Percentiles rank a stretch among this genome's conserved stretches.
Conservation (phyloP, 2,329 filamentous ascomycete species). For the Fusarium poae region DNA sequence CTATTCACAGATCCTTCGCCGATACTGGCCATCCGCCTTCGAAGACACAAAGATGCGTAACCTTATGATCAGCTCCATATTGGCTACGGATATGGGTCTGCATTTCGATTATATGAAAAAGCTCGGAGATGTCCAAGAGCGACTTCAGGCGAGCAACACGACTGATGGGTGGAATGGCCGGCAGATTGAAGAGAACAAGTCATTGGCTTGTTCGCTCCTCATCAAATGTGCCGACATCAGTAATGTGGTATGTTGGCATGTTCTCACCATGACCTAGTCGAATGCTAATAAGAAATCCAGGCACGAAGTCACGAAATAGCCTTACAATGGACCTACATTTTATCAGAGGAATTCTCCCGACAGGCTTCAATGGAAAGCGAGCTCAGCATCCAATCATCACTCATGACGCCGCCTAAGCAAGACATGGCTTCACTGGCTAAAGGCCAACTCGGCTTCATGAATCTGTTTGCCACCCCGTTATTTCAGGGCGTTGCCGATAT, state of each 20-base stretch:
- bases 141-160: constrained; percentile 74
- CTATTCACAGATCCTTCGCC: constrained; percentile 93
- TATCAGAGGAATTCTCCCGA: constrained; percentile 95
- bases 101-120: constrained; percentile 98
- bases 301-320: constrained; percentile 87
- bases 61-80: constrained; percentile 96
- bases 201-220: constrained; percentile 86
- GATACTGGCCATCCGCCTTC: constrained; percentile 90
- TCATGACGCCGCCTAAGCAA: constrained; percentile 86
- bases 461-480: constrained; percentile 90
- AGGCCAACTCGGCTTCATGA: constrained; percentile 96
- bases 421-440: constrained; percentile 86
- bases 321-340: constrained; percentile 87
- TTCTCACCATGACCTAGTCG: background rate
- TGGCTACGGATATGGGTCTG: constrained; percentile 96
- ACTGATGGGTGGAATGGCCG: constrained; percentile 83
- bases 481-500: constrained; percentile 91
- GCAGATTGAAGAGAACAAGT: constrained; percentile 79
- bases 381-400: constrained; percentile 86
- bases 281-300: constrained; percentile 60
- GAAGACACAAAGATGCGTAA: constrained; percentile 83
- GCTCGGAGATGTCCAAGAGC: constrained; percentile 83
- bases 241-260: constrained; percentile 81
- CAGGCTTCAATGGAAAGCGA: constrained; percentile 93
- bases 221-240: constrained; percentile 99